A percentile compares a stretch with the other conserved stretches of the same genome.
Conservation (phyloP, 345 rosid species). For the Acer campestre region DNA sequence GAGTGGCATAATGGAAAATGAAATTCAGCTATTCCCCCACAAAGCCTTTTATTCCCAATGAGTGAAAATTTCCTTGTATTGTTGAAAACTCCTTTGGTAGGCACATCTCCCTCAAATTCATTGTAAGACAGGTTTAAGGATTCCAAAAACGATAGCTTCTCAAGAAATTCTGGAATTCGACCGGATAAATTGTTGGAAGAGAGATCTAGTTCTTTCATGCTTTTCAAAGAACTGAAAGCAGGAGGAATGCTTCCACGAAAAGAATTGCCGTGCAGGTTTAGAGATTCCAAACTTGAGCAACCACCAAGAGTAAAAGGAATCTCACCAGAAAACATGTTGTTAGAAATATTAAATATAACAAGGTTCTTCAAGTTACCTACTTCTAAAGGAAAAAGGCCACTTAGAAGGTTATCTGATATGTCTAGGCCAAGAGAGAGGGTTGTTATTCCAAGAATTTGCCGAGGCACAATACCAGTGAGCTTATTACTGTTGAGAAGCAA, state of each 20-base stretch:
- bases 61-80: constrained; percentile 14
- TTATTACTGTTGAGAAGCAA: no score
- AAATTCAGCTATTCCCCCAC: constrained; percentile 19
- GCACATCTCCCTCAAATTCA: constrained; percentile 18
- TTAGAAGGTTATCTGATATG: constrained; percentile 10
- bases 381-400: constrained; percentile 17
- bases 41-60: constrained; percentile 17
- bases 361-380: not conserved
- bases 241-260: no score
- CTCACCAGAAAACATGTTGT: constrained; percentile 11
- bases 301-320: not conserved
- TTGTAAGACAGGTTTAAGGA: constrained; percentile 18
- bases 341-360: not conserved
- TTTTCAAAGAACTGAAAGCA: not conserved
- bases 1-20: constrained; percentile 7
- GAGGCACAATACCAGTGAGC: no score
- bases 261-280: no score
- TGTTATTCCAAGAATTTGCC: no score
- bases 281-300: no score
- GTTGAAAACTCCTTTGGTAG: constrained; percentile 6
- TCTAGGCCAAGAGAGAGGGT: no score
- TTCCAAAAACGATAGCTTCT: not conserved
- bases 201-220: constrained; percentile 13
- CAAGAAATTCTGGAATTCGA: constrained; percentile 9
- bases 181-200: constrained; percentile 19